phyloP scores from a whole-genome alignment of 768 basidiomycete species.

The Tylopilus subfusipes region DNA sequence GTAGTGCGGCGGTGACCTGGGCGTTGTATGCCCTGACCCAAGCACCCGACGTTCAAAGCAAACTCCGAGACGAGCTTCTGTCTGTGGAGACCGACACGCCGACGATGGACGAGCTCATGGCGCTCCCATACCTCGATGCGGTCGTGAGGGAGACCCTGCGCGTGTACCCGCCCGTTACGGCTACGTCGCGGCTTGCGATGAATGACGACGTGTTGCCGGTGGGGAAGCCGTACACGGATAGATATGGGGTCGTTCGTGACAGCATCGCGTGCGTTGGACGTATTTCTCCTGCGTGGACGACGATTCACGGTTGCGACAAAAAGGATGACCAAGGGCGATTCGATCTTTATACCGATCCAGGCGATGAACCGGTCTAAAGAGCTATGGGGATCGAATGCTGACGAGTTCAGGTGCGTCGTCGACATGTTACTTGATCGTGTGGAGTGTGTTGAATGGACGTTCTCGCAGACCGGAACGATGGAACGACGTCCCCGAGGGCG shows the following conservation, averaged over 20 bases:
- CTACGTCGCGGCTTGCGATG: conserved; percentile 41
- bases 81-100: conserved; percentile 52
- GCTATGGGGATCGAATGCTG: conserved; percentile 63
- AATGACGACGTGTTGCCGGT: conserved; percentile 55
- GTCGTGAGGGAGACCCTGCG: conserved; percentile 61
- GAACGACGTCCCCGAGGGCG: conserved; percentile 44
- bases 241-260: conserved; percentile 39
- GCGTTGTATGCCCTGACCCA: conserved; percentile 53
- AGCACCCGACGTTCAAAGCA: conserved; percentile 45
- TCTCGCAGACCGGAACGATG: conserved; percentile 60
- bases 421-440: background rate
- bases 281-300: background rate
- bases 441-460: background rate
- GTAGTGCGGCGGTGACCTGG: conserved; percentile 49
- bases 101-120: conserved; percentile 64
- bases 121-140: conserved; percentile 66
- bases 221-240: conserved; percentile 42
- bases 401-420: conserved; percentile 51
- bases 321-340: conserved; percentile 45
- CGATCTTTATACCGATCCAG: conserved; percentile 49
- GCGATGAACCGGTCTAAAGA: conserved; percentile 48
- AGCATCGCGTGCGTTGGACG: conserved; percentile 34
- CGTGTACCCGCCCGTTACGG: conserved; percentile 48
- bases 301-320: background rate
- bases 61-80: conserved; percentile 57